Conservation (phyloP, 345 rosid species). For the Camelina laxa region DNA sequence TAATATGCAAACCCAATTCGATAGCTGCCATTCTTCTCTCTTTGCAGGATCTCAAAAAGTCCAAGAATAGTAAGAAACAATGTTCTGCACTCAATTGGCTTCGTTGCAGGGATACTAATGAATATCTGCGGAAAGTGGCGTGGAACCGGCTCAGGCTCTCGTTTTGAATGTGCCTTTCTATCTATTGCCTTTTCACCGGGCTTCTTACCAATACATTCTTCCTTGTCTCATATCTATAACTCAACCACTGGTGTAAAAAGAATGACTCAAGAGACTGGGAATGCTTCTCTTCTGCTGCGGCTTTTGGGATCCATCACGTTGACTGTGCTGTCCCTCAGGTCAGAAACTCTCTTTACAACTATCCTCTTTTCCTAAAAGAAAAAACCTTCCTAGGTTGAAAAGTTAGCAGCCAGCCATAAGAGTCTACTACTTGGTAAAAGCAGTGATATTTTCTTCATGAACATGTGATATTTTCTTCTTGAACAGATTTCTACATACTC, state of each 20-base stretch:
- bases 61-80: slow-evolving; percentile 41
- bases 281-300: slow-evolving; percentile 68
- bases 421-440: slow-evolving; percentile 24
- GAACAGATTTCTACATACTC: slow-evolving; percentile 2
- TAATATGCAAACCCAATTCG: slow-evolving; percentile 33
- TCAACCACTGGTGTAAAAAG: slow-evolving; percentile 6
- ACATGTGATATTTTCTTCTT: neutral
- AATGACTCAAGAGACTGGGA: slow-evolving; percentile 58
- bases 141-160: slow-evolving; percentile 45
- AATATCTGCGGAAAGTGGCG: slow-evolving; percentile 97
- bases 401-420: slow-evolving; percentile 11
- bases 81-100: slow-evolving; percentile 82
- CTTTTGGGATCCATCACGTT: slow-evolving; percentile 77
- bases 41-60: slow-evolving; percentile 52
- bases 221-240: slow-evolving; percentile 22
- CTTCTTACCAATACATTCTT: slow-evolving; percentile 8
- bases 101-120: slow-evolving; percentile 65
- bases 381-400: slow-evolving; percentile 5
- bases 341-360: slow-evolving; percentile 1
- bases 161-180: slow-evolving; percentile 20
- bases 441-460: slow-evolving; percentile 20
- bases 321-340: slow-evolving; percentile 98
- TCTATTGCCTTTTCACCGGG: slow-evolving; percentile 11
- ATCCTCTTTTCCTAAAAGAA: slow-evolving; percentile 6
- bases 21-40: slow-evolving; percentile 31